phyloP scores from a whole-genome alignment of 805 yeast species.

The Sugiyamaella marilandica region DNA sequence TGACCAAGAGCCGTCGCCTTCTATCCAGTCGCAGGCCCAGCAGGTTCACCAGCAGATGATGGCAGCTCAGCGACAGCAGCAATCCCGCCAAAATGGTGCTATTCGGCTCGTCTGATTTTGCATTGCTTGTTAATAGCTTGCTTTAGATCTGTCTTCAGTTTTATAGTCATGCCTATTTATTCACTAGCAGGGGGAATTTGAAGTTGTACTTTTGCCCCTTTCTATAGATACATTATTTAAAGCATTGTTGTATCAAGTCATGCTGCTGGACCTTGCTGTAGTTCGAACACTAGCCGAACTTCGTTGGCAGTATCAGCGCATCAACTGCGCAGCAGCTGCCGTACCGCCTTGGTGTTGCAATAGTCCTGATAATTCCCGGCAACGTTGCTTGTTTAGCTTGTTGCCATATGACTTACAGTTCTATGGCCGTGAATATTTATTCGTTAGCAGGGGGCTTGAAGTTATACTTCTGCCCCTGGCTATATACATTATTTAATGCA shows the following conservation, averaged over 20 bases:
- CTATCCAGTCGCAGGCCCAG: constrained; percentile 19
- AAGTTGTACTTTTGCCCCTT: too few relatives aligned
- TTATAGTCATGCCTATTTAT: too few relatives aligned
- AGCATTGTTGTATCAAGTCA: too few relatives aligned
- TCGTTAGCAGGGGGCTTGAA: constrained; percentile 33
- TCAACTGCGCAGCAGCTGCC: neutral
- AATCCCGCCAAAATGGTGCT: constrained; percentile 9
- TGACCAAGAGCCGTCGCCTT: constrained; percentile 1
- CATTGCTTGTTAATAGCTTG: too few relatives aligned
- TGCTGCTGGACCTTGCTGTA: too few relatives aligned
- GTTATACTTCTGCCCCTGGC: constrained; percentile 34
- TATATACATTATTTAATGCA: constrained; percentile 61
- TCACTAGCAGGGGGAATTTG: too few relatives aligned
- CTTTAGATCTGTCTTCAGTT: neutral
- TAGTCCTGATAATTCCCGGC: too few relatives aligned
- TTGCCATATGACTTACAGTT: too few relatives aligned
- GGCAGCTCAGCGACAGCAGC: constrained; percentile 15
- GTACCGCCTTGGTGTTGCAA: neutral
- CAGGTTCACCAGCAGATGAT: constrained; percentile 20
- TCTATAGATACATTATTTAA: too few relatives aligned
- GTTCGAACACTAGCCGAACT: too few relatives aligned
- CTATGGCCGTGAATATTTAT: neutral
- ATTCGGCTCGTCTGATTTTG: constrained; percentile 9
- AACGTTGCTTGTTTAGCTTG: too few relatives aligned
- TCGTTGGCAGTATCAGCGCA: too few relatives aligned